phyloP scores from a whole-genome alignment of 176 grass and related monocot species.

The Zea mays region DNA sequence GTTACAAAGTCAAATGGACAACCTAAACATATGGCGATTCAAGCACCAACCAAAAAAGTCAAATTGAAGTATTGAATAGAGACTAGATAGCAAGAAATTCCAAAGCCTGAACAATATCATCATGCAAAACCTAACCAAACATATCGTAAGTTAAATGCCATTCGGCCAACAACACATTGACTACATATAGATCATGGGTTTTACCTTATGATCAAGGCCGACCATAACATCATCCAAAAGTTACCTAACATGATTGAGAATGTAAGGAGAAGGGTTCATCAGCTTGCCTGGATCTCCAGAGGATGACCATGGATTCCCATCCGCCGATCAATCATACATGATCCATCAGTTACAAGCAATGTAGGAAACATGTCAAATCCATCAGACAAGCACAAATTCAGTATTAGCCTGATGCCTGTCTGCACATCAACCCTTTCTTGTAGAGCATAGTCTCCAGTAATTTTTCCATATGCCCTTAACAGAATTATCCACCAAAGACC shows the following conservation, averaged over 20 bases:
- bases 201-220: not conserved
- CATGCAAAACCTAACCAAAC: not conserved
- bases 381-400: slow-evolving; percentile 93
- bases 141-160: not conserved
- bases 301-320: slow-evolving; percentile 99
- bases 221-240: not conserved
- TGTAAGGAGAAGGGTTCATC: not conserved
- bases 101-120: slow-evolving; percentile 10
- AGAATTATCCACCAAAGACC: slow-evolving; percentile 99
- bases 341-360: slow-evolving; percentile 92
- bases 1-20: not conserved
- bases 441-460: slow-evolving; percentile 85
- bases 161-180: slow-evolving; percentile 2
- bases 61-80: slow-evolving; percentile 11
- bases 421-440: slow-evolving; percentile 97
- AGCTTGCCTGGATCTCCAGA: slow-evolving; percentile 94
- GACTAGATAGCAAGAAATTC: not conserved
- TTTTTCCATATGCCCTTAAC: slow-evolving; percentile 86
- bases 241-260: slow-evolving; percentile 22
- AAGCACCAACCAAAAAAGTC: not conserved
- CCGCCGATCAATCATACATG: slow-evolving; percentile 96
- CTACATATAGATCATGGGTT: not conserved
- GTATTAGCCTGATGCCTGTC: slow-evolving; percentile 83
- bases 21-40: slow-evolving; percentile 1
- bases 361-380: slow-evolving; percentile 99